A percentile compares a stretch with the other conserved stretches of the same genome.
Conservation (phyloP, 2,329 filamentous ascomycete genomes). For the Colletotrichum lini region DNA sequence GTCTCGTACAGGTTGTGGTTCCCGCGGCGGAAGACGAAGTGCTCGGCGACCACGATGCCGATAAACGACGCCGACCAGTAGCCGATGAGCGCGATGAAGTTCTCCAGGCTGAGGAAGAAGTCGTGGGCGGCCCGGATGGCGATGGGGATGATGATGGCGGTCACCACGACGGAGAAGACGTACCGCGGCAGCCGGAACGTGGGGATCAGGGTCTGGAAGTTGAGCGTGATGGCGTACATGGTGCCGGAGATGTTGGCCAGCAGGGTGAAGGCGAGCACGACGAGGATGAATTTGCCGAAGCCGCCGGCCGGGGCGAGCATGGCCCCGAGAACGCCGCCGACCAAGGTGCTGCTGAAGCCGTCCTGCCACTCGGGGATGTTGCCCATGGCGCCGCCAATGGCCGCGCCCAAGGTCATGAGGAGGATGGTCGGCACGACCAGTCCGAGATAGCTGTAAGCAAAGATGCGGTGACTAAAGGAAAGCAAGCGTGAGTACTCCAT, state of each 20-base stretch:
- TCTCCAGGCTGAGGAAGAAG: slow-evolving; percentile 59
- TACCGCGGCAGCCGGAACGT: slow-evolving; percentile 58
- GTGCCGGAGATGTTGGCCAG: slow-evolving; percentile 56
- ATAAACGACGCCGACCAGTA: slow-evolving; percentile 62
- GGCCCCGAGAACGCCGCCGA: slow-evolving; percentile 51
- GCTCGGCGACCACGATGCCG: slow-evolving; percentile 58
- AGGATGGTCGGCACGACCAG: slow-evolving; percentile 57
- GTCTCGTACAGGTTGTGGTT: slow-evolving; percentile 59
- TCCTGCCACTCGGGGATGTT: slow-evolving; percentile 50
- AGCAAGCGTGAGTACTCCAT: slow-evolving; percentile 12
- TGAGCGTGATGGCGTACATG: slow-evolving; percentile 56
- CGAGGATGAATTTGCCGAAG: slow-evolving; percentile 56
- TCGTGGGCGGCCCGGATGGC: slow-evolving; percentile 56
- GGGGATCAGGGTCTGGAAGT: slow-evolving; percentile 56
- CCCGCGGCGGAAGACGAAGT: slow-evolving; percentile 58
- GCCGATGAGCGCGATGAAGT: slow-evolving; percentile 61
- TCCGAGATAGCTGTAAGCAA: slow-evolving; percentile 70
- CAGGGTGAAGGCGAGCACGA: slow-evolving; percentile 54
- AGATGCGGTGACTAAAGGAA: slow-evolving; percentile 58
- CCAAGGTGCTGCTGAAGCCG: slow-evolving; percentile 49
- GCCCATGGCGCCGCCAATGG: slow-evolving; percentile 53
- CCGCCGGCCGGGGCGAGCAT: slow-evolving; percentile 51
- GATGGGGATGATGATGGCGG: slow-evolving; percentile 58
- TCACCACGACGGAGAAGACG: slow-evolving; percentile 57
- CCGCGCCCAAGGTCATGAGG: slow-evolving; percentile 57